Percentiles rank a stretch among this genome's conserved stretches.
Conservation (phyloP, 768 basidiomycete species). For the Panaeolus cyanescens region DNA sequence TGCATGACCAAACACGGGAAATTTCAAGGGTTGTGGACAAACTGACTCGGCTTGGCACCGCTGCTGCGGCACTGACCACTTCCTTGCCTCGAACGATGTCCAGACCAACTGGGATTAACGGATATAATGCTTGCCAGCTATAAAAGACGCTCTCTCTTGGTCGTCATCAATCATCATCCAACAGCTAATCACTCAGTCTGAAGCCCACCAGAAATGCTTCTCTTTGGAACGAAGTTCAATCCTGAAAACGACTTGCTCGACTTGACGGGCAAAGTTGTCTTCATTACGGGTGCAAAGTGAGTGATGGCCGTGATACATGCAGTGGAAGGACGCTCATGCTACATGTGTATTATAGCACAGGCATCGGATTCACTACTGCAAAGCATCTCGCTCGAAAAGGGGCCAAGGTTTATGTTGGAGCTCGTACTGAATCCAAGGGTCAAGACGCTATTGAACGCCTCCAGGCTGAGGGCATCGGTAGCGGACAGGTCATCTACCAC, state of each 20-base stretch:
- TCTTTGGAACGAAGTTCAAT: conserved; percentile 21
- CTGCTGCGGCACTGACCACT: neutral
- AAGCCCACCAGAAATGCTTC: neutral
- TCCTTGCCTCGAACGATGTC: neutral
- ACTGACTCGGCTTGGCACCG: no score
- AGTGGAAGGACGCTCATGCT: neutral
- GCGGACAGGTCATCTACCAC: conserved; percentile 44
- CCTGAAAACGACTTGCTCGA: conserved; percentile 37
- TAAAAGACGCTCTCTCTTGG: neutral
- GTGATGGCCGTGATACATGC: conserved; percentile 6
- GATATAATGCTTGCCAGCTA: no score
- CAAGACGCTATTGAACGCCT: conserved; percentile 44
- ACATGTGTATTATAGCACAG: conserved; percentile 14
- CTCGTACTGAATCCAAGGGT: conserved; percentile 44
- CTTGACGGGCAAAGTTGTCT: conserved; percentile 44
- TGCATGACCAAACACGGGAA: no score
- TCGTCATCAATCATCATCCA: neutral
- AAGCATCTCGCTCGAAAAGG: conserved; percentile 49
- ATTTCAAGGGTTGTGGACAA: no score
- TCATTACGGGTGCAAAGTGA: conserved; percentile 58
- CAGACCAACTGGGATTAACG: neutral
- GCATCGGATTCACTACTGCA: conserved; percentile 46
- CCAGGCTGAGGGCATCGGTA: conserved; percentile 38
- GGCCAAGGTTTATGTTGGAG: conserved; percentile 56
- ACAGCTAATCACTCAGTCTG: neutral